Base-by-base conservation (phyloP, 371 early-diverging fungal genomes). In the Rhizopus stolonifer region DNA sequence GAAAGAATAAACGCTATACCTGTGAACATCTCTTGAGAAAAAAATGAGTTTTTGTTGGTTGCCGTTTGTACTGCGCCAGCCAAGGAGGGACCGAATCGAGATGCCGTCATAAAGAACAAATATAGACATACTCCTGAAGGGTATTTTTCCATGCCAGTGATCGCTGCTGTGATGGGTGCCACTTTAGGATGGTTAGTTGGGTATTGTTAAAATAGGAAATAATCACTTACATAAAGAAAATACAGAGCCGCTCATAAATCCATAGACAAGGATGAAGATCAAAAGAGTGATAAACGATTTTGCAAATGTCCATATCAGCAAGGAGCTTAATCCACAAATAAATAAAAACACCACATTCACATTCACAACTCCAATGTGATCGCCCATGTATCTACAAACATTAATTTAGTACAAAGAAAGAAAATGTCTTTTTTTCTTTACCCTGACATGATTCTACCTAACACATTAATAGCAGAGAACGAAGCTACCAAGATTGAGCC, bases 251-350 rank as follows among this genome's bases (percentile, higher is more conserved):
- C 82, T 73, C 46, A 80, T 74, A 32, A 85, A 54, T 2, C 87
- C 87, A 43, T 82, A 86, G 36, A 80, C 40, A 14, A 84, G 33
- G n/a, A 80, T 70, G 52, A 85, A 85, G 5, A 72, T 56, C 32
- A 80, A 47, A 18, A 82, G 59, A 2, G 73, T 64, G 0, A 67
- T 61, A 39, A 77, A 76, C 10, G 65, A 51, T 44, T 69, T 52
- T 23, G 81, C 66, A 62, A 87, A 60, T 22, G 82, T 63, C 90
- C 90, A 90, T 14, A 87, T 49, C 21, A 86, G 58, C 8, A 86
- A 54, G 3, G 77, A 67, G 45, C 75, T 68, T 3, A 85, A 48
- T 5, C 80, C 65, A 21, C 82, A 71, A 7, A 77, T 40, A 13
- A 72, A 52, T 3, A 81, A 61, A 47, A 80, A 80, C 0, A 74